Conservation (phyloP, 2,329 filamentous ascomycete species). For the Alternaria burnsii region DNA sequence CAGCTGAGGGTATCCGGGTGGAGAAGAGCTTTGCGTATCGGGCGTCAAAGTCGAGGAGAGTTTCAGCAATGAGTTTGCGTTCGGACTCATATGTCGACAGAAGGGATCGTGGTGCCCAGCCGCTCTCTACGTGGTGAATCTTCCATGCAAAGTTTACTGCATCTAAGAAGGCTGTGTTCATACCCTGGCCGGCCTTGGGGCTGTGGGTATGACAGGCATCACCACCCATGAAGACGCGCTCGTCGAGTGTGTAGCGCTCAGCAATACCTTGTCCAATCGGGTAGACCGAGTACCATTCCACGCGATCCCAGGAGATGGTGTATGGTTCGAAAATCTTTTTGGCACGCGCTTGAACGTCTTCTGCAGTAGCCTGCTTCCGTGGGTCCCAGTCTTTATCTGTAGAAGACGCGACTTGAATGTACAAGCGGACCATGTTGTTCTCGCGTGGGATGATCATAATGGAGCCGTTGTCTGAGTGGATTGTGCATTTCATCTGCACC, state of each 20-base stretch:
- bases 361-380: slow-evolving; percentile 65
- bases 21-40: slow-evolving; percentile 92
- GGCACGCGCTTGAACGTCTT: slow-evolving; percentile 66
- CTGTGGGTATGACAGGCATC: slow-evolving; percentile 71
- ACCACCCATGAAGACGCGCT: slow-evolving; percentile 72
- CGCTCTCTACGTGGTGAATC: slow-evolving; percentile 86
- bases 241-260: slow-evolving; percentile 70
- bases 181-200: slow-evolving; percentile 71
- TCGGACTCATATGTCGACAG: slow-evolving; percentile 88
- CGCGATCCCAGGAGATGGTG: slow-evolving; percentile 68
- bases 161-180: slow-evolving; percentile 67
- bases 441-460: slow-evolving; percentile 70
- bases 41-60: slow-evolving; percentile 84
- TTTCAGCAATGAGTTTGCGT: slow-evolving; percentile 84
- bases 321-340: slow-evolving; percentile 69
- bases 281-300: slow-evolving; percentile 73
- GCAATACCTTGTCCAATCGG: slow-evolving; percentile 72
- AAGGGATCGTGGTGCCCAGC: slow-evolving; percentile 77
- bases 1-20: slow-evolving; percentile 74
- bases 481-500: slow-evolving; percentile 70
- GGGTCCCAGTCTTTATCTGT: slow-evolving; percentile 69
- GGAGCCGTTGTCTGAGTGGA: slow-evolving; percentile 69
- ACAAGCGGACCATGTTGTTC: slow-evolving; percentile 63
- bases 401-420: slow-evolving; percentile 69
- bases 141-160: slow-evolving; percentile 96